Evolutionary conservation across 108 stramenopile species (phyloP).

Genomic region (Tribonema minus): DNA sequence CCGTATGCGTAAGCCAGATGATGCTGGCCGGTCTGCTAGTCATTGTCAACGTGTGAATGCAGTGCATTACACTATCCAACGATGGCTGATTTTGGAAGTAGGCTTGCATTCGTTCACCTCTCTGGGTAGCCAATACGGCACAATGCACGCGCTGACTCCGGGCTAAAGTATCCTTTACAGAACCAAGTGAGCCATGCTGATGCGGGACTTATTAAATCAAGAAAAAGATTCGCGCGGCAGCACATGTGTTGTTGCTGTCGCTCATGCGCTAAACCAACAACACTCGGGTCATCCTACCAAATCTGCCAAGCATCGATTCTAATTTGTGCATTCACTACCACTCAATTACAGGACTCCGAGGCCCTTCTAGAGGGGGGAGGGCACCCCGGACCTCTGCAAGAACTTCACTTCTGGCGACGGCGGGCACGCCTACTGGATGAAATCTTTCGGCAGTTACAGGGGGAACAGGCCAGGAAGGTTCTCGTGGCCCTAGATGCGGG

Average conservation of each 20-base stretch:
- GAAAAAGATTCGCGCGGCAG: no score
- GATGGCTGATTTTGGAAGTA: no score
- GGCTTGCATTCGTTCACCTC: no score
- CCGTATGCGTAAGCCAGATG: not conserved
- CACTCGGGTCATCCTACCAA: not conserved
- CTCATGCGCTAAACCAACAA: no score
- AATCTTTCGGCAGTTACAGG: slow-evolving; percentile 60
- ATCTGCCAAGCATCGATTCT: not conserved
- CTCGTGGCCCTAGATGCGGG: slow-evolving; percentile 47
- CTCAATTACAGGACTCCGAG: slow-evolving; percentile 45
- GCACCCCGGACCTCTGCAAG: slow-evolving; percentile 54
- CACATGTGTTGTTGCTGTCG: no score
- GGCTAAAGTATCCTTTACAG: no score
- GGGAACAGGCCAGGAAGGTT: slow-evolving; percentile 37
- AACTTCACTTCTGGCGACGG: slow-evolving; percentile 57
- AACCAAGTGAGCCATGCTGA: no score
- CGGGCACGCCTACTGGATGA: slow-evolving; percentile 53
- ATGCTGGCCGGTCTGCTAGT: not conserved
- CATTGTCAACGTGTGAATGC: no score
- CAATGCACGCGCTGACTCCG: no score
- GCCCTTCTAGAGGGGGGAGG: not conserved
- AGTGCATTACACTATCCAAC: no score
- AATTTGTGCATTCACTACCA: not conserved
- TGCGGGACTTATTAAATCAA: no score
- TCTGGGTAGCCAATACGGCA: no score